Evolutionary conservation across 176 grass and related monocot genomes (phyloP).

Genomic region (Zea mays): DNA sequence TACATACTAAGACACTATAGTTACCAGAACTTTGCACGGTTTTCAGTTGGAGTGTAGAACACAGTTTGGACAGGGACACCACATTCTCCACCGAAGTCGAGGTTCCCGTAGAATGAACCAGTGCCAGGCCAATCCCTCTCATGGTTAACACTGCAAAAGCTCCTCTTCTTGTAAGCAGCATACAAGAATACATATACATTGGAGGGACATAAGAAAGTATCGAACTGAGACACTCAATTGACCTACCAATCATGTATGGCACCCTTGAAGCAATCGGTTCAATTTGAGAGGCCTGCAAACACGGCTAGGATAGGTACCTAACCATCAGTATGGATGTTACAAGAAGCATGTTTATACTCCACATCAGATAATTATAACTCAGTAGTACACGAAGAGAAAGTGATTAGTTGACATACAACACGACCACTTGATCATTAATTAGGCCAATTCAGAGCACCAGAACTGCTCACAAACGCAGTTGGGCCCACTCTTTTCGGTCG

Average conservation of each 20-base stretch:
- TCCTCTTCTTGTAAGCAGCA: neutral
- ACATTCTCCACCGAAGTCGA: conserved; percentile 81
- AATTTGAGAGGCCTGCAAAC: no score
- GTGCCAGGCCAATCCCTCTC: conserved; percentile 89
- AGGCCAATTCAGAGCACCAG: no score
- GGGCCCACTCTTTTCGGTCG: no score
- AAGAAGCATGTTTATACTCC: no score
- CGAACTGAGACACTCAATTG: conserved; percentile 23
- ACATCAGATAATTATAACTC: no score
- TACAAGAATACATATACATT: conserved; percentile 9
- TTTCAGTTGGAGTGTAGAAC: conserved; percentile 90
- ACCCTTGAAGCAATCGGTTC: conserved; percentile 77
- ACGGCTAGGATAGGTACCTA: no score
- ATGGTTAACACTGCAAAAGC: conserved; percentile 69
- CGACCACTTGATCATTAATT: no score
- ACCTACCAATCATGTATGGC: conserved; percentile 92
- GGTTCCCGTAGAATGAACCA: conserved; percentile 79
- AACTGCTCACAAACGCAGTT: no score
- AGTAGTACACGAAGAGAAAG: no score
- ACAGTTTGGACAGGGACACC: conserved; percentile 84
- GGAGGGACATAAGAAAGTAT: neutral
- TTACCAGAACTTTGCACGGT: conserved; percentile 87
- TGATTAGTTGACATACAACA: no score
- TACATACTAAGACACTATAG: neutral
- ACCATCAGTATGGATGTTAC: no score